Conservation (phyloP, 1,139 yeast genomes). For the Magnusiomyces magnusii region DNA sequence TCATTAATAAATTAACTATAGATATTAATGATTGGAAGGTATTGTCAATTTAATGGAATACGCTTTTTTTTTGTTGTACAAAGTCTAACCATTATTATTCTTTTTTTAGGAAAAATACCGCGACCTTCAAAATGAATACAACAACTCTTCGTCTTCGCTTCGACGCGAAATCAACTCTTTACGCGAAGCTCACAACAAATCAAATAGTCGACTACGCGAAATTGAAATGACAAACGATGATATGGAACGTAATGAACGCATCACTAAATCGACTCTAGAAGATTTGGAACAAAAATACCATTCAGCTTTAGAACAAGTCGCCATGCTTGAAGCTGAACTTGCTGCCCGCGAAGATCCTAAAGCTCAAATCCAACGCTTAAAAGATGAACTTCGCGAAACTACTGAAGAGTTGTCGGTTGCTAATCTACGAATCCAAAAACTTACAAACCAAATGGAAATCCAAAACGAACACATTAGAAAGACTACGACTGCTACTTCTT, state of each 20-base stretch:
- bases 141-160: conserved; percentile 27
- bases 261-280: conserved; percentile 28
- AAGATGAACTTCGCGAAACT: conserved; percentile 33
- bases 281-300: conserved; percentile 31
- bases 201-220: conserved; percentile 30
- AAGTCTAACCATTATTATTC: too few species aligned
- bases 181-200: conserved; percentile 26
- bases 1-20: conserved; percentile 21
- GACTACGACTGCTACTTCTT: neutral
- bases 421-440: conserved; percentile 19
- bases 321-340: conserved; percentile 33
- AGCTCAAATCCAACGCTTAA: conserved; percentile 32
- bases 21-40: conserved; percentile 27
- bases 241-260: conserved; percentile 31
- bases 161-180: conserved; percentile 27
- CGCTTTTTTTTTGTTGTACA: neutral
- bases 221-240: conserved; percentile 36
- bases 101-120: conserved; percentile 20
- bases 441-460: conserved; percentile 14
- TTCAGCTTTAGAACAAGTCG: conserved; percentile 30
- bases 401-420: conserved; percentile 29
- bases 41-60: neutral
- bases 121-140: conserved; percentile 27
- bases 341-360: conserved; percentile 24
- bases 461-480: conserved; percentile 2